phyloP scores from a whole-genome alignment of 371 early-diverging fungal species.

The Sanchytrium tribonematis region DNA sequence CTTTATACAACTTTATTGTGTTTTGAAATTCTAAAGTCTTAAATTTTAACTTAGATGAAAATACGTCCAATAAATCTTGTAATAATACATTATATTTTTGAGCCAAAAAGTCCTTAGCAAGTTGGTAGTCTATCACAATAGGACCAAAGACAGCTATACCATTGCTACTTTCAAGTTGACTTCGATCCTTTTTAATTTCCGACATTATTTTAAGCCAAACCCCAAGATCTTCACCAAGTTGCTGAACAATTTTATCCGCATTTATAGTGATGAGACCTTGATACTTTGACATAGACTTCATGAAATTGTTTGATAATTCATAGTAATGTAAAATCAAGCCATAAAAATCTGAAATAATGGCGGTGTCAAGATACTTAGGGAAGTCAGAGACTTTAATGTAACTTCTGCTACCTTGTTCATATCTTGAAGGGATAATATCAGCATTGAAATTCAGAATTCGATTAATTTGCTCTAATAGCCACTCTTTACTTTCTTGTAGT shows the following conservation, averaged over 20 bases:
- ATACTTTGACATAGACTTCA: slow-evolving; percentile 30
- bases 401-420: neutral
- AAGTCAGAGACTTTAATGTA: neutral
- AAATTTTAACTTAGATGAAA: neutral
- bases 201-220: slow-evolving; percentile 27
- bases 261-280: slow-evolving; percentile 93
- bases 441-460: neutral
- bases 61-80: neutral
- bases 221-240: slow-evolving; percentile 62
- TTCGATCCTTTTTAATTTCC: neutral
- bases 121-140: neutral
- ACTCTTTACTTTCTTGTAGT: neutral
- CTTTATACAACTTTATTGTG: neutral
- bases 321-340: neutral
- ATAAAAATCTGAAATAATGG: neutral
- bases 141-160: neutral
- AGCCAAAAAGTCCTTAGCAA: neutral
- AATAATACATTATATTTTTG: neutral
- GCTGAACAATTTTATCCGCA: slow-evolving; percentile 39
- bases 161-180: neutral
- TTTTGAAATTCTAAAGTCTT: neutral
- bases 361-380: neutral
- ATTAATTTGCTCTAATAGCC: neutral
- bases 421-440: neutral
- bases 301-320: neutral